These are phyloP conservation scores for Dryas alaskensis DNA, from an alignment of 306 rosid genomes.

Conservation along the genomic window DNA sequence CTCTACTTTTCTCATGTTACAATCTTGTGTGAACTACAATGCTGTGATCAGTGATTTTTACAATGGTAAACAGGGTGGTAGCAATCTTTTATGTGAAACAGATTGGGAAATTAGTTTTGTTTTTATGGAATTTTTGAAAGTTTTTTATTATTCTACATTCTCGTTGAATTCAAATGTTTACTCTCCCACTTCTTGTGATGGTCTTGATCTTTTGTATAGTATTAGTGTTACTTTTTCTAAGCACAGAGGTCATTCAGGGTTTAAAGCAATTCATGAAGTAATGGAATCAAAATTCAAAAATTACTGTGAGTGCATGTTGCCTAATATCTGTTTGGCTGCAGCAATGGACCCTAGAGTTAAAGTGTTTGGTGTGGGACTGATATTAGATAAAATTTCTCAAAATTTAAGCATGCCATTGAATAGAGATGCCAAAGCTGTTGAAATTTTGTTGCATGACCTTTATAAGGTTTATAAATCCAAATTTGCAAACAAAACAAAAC, in stretches of 20 bases:
- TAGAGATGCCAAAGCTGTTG: background rate
- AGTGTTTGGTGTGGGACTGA: background rate
- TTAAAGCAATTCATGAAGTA: background rate
- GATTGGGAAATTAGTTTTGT: background rate
- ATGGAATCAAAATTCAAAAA: background rate
- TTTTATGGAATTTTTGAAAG: background rate
- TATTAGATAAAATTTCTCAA: background rate
- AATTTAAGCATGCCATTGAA: background rate
- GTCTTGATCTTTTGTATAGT: background rate
- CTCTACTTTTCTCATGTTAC: background rate
- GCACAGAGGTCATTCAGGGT: background rate
- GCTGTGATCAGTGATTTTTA: conserved; percentile 7
- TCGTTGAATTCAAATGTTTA: background rate
- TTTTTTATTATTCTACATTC: background rate
- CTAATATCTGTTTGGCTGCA: conserved; percentile 9
- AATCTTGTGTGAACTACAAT: background rate
- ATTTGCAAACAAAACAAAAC: background rate
- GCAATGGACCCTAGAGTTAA: background rate
- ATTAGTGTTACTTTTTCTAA: background rate
- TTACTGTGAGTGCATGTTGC: background rate
- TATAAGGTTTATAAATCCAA: conserved; percentile 9
- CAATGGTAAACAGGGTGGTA: background rate
- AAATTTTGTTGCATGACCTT: background rate
- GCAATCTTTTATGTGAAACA: background rate
- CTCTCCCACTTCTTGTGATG: background rate